Conservation (phyloP, 1,284 basidiomycete species). For the Cutaneotrichosporon spelunceum region DNA sequence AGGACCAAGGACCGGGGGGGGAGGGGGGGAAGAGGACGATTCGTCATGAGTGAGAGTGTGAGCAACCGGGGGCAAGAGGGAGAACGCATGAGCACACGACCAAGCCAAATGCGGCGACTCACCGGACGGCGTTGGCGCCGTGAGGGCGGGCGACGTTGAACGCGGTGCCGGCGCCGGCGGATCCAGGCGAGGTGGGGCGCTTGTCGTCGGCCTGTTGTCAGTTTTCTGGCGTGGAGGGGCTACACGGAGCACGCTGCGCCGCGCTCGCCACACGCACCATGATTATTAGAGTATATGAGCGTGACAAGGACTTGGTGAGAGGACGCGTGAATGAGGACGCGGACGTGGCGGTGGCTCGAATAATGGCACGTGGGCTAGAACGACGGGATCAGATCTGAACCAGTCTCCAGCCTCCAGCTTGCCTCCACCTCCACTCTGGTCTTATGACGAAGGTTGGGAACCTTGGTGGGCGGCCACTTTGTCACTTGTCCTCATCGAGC, state of each 20-base stretch:
- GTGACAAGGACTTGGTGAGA: background rate
- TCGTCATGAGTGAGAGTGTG: background rate
- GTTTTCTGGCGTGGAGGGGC: too few relatives aligned
- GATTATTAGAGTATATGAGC: background rate
- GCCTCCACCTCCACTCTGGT: background rate
- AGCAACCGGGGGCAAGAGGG: background rate
- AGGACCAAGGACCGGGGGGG: too few relatives aligned
- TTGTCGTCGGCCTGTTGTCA: slow-evolving; percentile 42
- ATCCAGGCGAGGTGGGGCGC: slow-evolving; percentile 42
- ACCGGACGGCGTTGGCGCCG: slow-evolving; percentile 51
- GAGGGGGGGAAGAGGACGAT: too few relatives aligned
- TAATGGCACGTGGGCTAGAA: slow-evolving; percentile 2
- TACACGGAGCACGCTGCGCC: too few relatives aligned
- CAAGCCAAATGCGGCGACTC: slow-evolving; percentile 6
- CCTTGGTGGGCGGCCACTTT: background rate
- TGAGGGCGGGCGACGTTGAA: slow-evolving; percentile 46
- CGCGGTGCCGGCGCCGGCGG: slow-evolving; percentile 35
- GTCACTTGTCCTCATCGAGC: slow-evolving; percentile 30
- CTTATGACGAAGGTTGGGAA: too few relatives aligned
- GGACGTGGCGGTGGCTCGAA: background rate
- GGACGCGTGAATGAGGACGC: background rate
- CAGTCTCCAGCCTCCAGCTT: too few relatives aligned
- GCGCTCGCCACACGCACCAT: too few relatives aligned
- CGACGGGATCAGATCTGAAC: background rate
- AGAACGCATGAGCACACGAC: background rate